Evolutionary conservation across 176 grass and related monocot genomes (phyloP).

Genomic region (Phoenix dactylifera): DNA sequence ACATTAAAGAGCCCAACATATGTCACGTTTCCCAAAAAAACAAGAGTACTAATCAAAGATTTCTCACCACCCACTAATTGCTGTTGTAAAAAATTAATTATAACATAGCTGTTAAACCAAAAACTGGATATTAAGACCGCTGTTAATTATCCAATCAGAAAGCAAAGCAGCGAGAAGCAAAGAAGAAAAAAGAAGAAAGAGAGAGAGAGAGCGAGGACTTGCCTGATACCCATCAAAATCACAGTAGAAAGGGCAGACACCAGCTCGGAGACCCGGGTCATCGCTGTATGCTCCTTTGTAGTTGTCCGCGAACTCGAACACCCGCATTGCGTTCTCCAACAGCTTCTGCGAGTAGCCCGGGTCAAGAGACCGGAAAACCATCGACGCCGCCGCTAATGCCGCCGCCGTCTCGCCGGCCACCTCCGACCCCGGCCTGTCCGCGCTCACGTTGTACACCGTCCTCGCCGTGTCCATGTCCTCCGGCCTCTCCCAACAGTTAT

Average conservation of each 20-base stretch:
- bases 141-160: too few relatives aligned
- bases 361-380: slow-evolving; percentile 62
- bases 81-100: too few relatives aligned
- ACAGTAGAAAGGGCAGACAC: slow-evolving; percentile 88
- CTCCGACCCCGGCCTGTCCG: slow-evolving; percentile 55
- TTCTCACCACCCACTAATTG: too few relatives aligned
- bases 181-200: not conserved
- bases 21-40: too few relatives aligned
- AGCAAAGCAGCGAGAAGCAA: not conserved
- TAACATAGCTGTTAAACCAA: too few relatives aligned
- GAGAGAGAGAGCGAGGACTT: slow-evolving; percentile 12
- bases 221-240: slow-evolving; percentile 92
- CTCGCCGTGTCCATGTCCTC: slow-evolving; percentile 92
- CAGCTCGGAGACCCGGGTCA: slow-evolving; percentile 48
- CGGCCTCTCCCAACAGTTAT: slow-evolving; percentile 80
- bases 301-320: slow-evolving; percentile 75
- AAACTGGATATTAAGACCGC: too few relatives aligned
- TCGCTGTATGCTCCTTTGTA: slow-evolving; percentile 88
- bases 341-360: slow-evolving; percentile 47
- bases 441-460: slow-evolving; percentile 79
- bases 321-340: slow-evolving; percentile 35
- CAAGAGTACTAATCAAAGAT: too few relatives aligned
- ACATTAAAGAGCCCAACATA: too few relatives aligned
- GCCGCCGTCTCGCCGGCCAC: slow-evolving; percentile 87
- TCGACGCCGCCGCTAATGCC: slow-evolving; percentile 72